Evolutionary conservation across 202 grass and related monocot species (phyloP), one percentile per base, ranked within the genome.

Genomic region (Carex arenaria): DNA sequence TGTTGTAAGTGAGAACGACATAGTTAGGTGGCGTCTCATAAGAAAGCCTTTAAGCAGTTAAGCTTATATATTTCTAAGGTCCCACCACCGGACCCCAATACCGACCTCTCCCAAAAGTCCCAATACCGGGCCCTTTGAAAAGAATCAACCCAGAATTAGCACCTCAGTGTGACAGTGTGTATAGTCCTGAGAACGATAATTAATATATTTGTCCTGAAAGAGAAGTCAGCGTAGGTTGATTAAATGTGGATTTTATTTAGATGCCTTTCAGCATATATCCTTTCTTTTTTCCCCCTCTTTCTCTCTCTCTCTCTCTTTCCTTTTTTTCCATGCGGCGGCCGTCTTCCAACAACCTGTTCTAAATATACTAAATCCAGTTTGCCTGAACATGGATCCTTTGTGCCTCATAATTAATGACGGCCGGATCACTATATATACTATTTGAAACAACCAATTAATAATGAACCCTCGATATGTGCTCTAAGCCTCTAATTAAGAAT

Each of bases 261-360:
- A 71, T 80, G 77, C 77, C 77, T 80, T 80, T 80, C 77, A 56
- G 77, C 54, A 54, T 79, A 34, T 34, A 34, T 36, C 34, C 34
- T 36, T 19, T 19, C 23, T 54, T 4, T 38, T 80, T 63, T 61
- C 4, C 40, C 7, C 0, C 12, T 19, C 23, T 54, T 4, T 38
- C 7, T 0, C 12, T 19, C 23, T 47, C 18, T 63, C 7, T 0
- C 12, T 19, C 23, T 45, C 18, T 63, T 12, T 80, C 43, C 36
- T 30, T 4, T 38, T 61, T 80, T 63, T 61, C 10, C 40, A 79
- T 47, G n/a, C 77, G 77, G 77, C 77, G 56, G 67, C 77, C 77
- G 77, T 80, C 54, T 80, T 42, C 30, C 77, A 64, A 80, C 32
- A 8, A 80, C 40, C 53, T 9, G 14, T 52, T 74, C 40, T 51